Evolutionary conservation across 2,329 filamentous ascomycete genomes (phyloP).

Genomic region (Aschersonia sp.): DNA sequence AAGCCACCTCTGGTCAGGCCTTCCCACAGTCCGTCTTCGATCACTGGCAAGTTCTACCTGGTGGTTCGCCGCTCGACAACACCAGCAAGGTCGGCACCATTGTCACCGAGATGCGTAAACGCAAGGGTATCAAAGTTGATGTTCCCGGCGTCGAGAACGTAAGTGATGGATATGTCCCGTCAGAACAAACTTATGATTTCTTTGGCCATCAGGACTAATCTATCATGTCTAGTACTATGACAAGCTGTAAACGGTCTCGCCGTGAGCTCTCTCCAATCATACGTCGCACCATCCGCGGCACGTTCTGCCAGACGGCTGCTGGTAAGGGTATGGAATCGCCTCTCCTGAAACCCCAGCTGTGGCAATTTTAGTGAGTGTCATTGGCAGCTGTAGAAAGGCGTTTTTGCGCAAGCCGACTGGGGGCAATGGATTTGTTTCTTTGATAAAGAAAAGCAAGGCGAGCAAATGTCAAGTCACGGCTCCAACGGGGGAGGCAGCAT

Average conservation of each 20-base stretch:
- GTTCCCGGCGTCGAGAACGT: constrained; percentile 91
- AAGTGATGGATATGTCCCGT: constrained; percentile 26
- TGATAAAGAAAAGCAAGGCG: constrained; percentile 6
- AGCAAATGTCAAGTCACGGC: constrained; percentile 21
- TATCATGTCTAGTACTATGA: constrained; percentile 65
- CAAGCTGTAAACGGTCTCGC: constrained; percentile 67
- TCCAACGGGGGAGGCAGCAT: constrained; percentile 18
- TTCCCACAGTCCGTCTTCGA: constrained; percentile 99
- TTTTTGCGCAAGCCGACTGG: constrained; percentile 2
- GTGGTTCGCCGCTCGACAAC: constrained; percentile 79
- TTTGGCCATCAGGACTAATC: neutral
- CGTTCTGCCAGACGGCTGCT: constrained; percentile 25
- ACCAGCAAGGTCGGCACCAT: constrained; percentile 71
- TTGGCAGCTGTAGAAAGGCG: constrained; percentile 1
- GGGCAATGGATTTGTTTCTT: constrained; percentile 8
- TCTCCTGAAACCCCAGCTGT: constrained; percentile 6
- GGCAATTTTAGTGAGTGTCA: constrained; percentile 2
- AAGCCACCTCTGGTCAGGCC: constrained; percentile 87
- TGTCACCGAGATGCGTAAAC: constrained; percentile 86
- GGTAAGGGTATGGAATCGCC: constrained; percentile 8
- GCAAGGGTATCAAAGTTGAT: constrained; percentile 97
- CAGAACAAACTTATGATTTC: neutral
- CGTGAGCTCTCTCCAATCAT: constrained; percentile 27
- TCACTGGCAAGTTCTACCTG: constrained; percentile 93
- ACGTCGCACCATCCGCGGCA: constrained; percentile 26